phyloP scores from a whole-genome alignment of 768 basidiomycete genomes.

The Mycena kentingensis region DNA sequence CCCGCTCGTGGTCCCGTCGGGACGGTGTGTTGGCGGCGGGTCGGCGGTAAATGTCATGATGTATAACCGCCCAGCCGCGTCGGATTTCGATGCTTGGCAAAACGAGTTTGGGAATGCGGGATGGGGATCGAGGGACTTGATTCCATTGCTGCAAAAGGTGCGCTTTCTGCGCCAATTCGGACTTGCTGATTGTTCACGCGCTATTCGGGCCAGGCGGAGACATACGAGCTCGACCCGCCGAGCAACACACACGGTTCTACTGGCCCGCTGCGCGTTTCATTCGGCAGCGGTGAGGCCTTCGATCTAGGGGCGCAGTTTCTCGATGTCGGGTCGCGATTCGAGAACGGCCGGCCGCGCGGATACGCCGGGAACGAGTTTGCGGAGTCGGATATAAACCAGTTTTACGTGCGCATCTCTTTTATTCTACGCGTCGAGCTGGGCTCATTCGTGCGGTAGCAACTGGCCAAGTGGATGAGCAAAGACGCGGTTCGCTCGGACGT shows the following conservation, averaged over 20 bases:
- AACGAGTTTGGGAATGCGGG: constrained; percentile 25
- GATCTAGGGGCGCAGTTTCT: too few species aligned
- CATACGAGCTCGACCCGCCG: constrained; percentile 31
- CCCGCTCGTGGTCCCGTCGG: constrained; percentile 17
- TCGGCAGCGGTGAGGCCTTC: neutral
- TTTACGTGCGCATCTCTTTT: too few species aligned
- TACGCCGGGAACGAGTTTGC: too few species aligned
- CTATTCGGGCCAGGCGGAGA: constrained; percentile 29
- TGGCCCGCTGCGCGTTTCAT: constrained; percentile 33
- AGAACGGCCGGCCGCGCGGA: too few species aligned
- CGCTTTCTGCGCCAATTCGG: neutral
- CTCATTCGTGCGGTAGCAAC: too few species aligned
- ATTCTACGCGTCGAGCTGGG: too few species aligned
- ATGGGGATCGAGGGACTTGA: constrained; percentile 27
- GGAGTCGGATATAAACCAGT: too few species aligned
- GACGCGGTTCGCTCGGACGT: constrained; percentile 8
- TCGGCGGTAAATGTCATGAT: constrained; percentile 22
- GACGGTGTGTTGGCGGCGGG: constrained; percentile 29
- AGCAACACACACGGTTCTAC: constrained; percentile 38
- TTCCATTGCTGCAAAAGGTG: constrained; percentile 30
- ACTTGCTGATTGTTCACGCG: neutral
- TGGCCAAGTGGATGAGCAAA: too few species aligned
- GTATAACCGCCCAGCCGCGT: constrained; percentile 26
- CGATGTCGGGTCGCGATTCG: too few species aligned
- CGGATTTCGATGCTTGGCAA: constrained; percentile 33